Conservation (phyloP, 805 yeast genomes). For the Henningerozyma blattae region DNA sequence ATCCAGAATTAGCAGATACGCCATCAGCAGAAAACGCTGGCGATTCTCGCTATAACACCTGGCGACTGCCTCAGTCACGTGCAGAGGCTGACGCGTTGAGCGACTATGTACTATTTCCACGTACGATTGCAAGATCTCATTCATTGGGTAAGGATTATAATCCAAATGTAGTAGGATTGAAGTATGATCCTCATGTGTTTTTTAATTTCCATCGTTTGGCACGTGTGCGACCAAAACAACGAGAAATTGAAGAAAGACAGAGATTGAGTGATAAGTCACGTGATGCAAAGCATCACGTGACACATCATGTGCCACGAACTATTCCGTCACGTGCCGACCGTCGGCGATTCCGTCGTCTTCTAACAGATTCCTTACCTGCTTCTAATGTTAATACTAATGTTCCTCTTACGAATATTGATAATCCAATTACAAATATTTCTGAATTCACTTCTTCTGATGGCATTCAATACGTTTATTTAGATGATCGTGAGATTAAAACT, state of each 20-base stretch:
- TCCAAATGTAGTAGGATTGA: slow-evolving; percentile 12
- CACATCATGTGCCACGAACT: too few species aligned
- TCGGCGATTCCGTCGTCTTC: too few species aligned
- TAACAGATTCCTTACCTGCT: too few species aligned
- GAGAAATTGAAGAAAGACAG: too few species aligned
- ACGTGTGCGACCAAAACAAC: too few species aligned
- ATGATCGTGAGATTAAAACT: slow-evolving; percentile 65
- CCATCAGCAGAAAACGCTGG: neutral
- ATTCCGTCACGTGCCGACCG: too few species aligned
- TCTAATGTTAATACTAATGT: too few species aligned
- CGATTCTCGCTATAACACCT: neutral
- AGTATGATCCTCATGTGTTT: slow-evolving; percentile 14
- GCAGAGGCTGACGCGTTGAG: neutral
- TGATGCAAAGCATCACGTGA: too few species aligned
- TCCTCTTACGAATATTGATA: neutral
- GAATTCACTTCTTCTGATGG: neutral
- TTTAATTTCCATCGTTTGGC: slow-evolving; percentile 11
- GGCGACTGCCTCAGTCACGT: neutral
- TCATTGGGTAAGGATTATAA: slow-evolving; percentile 2
- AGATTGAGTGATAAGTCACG: too few species aligned
- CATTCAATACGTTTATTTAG: slow-evolving; percentile 55
- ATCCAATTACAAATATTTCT: neutral
- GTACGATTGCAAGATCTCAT: neutral
- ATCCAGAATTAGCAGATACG: neutral
- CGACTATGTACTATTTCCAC: neutral